phyloP scores from a whole-genome alignment of 805 yeast species.

The Spathaspora boniae region DNA sequence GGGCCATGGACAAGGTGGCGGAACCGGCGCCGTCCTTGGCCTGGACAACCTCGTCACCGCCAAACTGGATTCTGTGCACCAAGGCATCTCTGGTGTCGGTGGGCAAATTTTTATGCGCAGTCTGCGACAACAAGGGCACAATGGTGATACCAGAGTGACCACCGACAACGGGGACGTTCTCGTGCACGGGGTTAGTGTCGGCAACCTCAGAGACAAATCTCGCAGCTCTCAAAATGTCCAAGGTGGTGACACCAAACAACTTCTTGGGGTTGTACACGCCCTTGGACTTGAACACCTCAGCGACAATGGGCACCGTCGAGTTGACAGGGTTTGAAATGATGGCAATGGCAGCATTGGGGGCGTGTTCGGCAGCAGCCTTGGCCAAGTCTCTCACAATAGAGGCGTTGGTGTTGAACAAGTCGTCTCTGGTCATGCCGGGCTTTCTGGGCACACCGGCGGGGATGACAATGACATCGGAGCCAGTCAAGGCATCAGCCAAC shows the following conservation, averaged over 20 bases:
- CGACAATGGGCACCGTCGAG: slow-evolving; percentile 95
- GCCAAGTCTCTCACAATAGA: slow-evolving; percentile 93
- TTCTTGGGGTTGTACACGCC: slow-evolving; percentile 90
- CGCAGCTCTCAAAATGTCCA: slow-evolving; percentile 86
- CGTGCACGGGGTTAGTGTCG: slow-evolving; percentile 72
- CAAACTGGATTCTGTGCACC: slow-evolving; percentile 88
- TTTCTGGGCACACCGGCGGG: slow-evolving; percentile 99
- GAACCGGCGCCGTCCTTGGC: slow-evolving; percentile 95
- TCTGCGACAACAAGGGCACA: slow-evolving; percentile 87
- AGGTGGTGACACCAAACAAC: slow-evolving; percentile 93
- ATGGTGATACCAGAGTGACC: slow-evolving; percentile 98
- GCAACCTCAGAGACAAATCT: slow-evolving; percentile 70
- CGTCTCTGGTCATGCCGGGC: slow-evolving; percentile 99
- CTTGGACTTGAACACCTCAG: slow-evolving; percentile 81
- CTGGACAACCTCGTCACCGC: slow-evolving; percentile 94
- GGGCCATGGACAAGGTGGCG: slow-evolving; percentile 91
- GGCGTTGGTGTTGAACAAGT: slow-evolving; percentile 93
- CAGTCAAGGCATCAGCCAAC: slow-evolving; percentile 64
- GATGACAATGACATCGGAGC: slow-evolving; percentile 82
- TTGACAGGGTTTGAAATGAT: slow-evolving; percentile 94
- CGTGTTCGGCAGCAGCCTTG: slow-evolving; percentile 72
- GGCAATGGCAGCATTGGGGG: slow-evolving; percentile 80
- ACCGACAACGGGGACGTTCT: slow-evolving; percentile 85
- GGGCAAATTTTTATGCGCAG: slow-evolving; percentile 58
- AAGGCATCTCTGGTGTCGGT: slow-evolving; percentile 44